phyloP scores from a whole-genome alignment of 441 rosid species.

The Corymbia calophylla region DNA sequence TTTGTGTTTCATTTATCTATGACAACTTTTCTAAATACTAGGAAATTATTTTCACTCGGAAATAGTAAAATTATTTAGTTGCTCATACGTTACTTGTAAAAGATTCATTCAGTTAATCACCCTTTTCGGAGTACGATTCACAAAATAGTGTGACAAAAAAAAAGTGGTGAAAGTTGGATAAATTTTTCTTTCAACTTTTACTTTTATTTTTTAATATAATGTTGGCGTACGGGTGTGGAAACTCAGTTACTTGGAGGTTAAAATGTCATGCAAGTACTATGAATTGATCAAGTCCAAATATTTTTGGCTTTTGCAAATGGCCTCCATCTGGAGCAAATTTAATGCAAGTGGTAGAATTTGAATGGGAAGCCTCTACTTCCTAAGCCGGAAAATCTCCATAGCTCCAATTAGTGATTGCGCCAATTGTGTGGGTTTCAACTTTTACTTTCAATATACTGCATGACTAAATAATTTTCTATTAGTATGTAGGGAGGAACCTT shows the following conservation, averaged over 20 bases:
- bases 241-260: background rate
- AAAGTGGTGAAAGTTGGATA: background rate
- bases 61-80: background rate
- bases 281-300: background rate
- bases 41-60: background rate
- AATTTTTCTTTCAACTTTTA: background rate
- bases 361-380: background rate
- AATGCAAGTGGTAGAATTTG: background rate
- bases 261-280: background rate
- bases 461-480: background rate
- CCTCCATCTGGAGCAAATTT: background rate
- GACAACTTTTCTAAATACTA: background rate
- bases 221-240: background rate
- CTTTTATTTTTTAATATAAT: background rate
- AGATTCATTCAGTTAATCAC: background rate
- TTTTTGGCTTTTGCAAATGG: background rate
- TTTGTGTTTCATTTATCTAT: background rate
- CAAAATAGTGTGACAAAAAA: background rate
- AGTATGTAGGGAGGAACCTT: background rate
- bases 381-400: background rate
- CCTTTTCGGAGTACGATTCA: background rate
- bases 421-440: background rate
- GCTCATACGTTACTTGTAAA: background rate
- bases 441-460: background rate
- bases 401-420: background rate